Evolutionary conservation across 176 grass and related monocot species (phyloP), one percentile per base, ranked within the genome.

Genomic region (Musa troglodytarum): DNA sequence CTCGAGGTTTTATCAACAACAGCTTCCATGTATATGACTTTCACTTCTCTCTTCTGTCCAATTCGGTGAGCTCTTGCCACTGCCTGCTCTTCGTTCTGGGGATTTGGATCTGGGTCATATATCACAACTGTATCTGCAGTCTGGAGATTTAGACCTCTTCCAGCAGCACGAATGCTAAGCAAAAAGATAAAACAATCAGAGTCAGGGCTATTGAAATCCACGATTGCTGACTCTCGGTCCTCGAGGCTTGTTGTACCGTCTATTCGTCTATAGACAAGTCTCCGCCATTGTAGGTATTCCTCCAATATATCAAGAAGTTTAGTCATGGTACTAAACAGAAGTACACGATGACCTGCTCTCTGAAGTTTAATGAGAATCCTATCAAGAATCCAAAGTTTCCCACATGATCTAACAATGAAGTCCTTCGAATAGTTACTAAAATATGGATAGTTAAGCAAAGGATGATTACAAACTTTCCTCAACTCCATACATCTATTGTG

Each of bases 261-360:
- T 55, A 99, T 99, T 71, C 96, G 76, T 81, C 96, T 86, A 80
- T 99, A 99, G 54, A 89, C 85, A 77, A 99, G 86, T 19, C 78
- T 75, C 54, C 96, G 85, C 96, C 91, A 95, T 76, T 85, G 96
- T 75, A 99, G 79, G 83, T 99, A 99, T 73, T 99, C 96, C 78
- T 99, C 96, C 74, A 99, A 75, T 52, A 99, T 94, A 81, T 99
- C 96, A 58, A 99, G 88, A 85, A 99, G 89, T 81, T 99, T 99
- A 53, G 96, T 99, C 96, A 99, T 99, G n/a, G 96, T 99, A 74
- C 96, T 99, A 70, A 99, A 99, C 66, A 99, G 82, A 63, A 99
- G 96, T 54, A 99, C 96, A 74, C 96, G 91, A 55, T 99, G 96
- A 50, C 96, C 91, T 61, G 96, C 62, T 72, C 73, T 88, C 72